Evolutionary conservation across 2,329 filamentous ascomycete genomes (phyloP).

Genomic region (Talaromyces piceae): DNA sequence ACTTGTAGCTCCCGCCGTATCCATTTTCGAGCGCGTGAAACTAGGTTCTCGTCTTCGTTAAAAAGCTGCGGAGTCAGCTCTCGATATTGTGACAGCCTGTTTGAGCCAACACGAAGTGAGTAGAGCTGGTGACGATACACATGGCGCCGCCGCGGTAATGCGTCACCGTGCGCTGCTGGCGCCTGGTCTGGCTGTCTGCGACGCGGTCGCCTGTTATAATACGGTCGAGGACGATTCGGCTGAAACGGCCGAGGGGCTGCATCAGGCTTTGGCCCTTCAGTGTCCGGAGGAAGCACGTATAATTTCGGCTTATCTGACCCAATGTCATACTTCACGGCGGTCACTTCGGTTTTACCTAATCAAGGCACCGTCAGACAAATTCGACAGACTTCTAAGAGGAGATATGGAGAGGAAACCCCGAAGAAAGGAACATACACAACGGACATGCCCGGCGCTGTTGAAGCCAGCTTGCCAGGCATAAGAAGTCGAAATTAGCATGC

Average conservation of each 20-base stretch:
- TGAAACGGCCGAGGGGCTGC: neutral
- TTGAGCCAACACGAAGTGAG: conserved; percentile 76
- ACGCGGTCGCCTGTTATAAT: conserved; percentile 4
- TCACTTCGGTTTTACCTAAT: conserved; percentile 46
- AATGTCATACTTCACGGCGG: conserved; percentile 60
- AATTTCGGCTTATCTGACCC: conserved; percentile 49
- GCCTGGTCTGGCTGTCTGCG: conserved; percentile 17
- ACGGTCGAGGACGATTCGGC: neutral
- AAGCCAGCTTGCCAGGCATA: conserved; percentile 78
- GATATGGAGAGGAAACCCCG: neutral
- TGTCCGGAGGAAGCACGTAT: conserved; percentile 44
- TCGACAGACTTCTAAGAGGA: neutral
- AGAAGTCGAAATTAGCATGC: conserved; percentile 75
- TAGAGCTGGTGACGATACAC: conserved; percentile 68
- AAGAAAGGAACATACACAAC: conserved; percentile 54
- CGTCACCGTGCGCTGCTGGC: conserved; percentile 21
- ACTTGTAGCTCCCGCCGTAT: conserved; percentile 77
- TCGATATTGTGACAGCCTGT: conserved; percentile 66
- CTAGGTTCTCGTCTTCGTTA: conserved; percentile 55
- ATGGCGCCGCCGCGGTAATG: conserved; percentile 56
- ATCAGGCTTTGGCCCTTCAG: conserved; percentile 12
- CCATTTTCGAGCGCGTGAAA: conserved; percentile 72
- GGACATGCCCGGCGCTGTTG: conserved; percentile 66
- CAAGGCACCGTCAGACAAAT: neutral
- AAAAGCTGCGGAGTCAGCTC: conserved; percentile 65